Percentiles rank a stretch among this genome's conserved stretches.
Evolutionary conservation across 2,329 filamentous ascomycete genomes (phyloP).

Genomic region (Zymoseptoria passerinii): DNA sequence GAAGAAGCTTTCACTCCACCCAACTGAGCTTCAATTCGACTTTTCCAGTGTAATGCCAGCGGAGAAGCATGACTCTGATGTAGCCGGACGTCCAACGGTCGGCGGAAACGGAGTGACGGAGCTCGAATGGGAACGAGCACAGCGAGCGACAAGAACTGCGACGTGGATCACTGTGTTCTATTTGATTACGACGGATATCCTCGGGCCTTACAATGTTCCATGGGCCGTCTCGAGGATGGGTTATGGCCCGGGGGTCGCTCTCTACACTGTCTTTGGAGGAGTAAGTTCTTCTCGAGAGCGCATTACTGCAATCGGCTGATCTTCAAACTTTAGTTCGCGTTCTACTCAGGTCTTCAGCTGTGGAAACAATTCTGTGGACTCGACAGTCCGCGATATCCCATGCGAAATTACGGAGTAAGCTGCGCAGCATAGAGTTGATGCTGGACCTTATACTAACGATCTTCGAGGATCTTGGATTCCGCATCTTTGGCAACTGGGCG

Average conservation of each 20-base stretch:
- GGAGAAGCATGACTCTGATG: conserved; percentile 5
- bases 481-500: conserved; percentile 31
- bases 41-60: not conserved
- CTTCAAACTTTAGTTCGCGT: conserved; percentile 20
- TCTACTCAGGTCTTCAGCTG: conserved; percentile 32
- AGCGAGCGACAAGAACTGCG: conserved; percentile 30
- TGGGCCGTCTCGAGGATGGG: conserved; percentile 28
- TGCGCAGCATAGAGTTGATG: not conserved
- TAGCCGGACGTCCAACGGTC: conserved; percentile 1
- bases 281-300: not conserved
- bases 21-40: not conserved
- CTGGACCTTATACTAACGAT: not conserved
- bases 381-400: conserved; percentile 35
- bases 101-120: conserved; percentile 25
- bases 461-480: conserved; percentile 31
- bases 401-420: conserved; percentile 30
- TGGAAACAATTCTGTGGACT: conserved; percentile 36
- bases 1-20: conserved; percentile 1
- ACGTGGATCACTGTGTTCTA: conserved; percentile 36
- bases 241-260: conserved; percentile 30
- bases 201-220: conserved; percentile 31
- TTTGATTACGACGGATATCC: conserved; percentile 34
- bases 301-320: not conserved
- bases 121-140: conserved; percentile 30
- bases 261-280: conserved; percentile 32